Percentiles rank a stretch among this genome's conserved stretches.
These are phyloP conservation scores for Rhamnella rubrinervis DNA, from an alignment of 331 rosid genomes.

Conservation along the genomic window DNA sequence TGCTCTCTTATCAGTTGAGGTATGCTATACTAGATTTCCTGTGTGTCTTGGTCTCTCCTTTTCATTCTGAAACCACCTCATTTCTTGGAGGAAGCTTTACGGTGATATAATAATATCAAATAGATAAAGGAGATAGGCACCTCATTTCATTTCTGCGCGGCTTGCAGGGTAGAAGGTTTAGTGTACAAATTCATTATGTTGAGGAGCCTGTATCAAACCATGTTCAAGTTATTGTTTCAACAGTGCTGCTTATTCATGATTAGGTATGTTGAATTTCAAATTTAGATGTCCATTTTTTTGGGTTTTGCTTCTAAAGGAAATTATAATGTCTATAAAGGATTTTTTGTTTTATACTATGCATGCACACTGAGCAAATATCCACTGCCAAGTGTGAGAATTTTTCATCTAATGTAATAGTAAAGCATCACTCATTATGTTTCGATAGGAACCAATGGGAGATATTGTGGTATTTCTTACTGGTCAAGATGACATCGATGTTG, in stretches of 20 bases:
- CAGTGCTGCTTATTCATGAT: constrained; percentile 67
- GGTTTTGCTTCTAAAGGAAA: background rate
- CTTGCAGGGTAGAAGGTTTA: constrained; percentile 90
- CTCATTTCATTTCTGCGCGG: background rate
- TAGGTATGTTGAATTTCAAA: constrained; percentile 44
- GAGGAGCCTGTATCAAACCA: constrained; percentile 89
- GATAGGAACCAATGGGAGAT: constrained; percentile 81
- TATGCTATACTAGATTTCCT: constrained; percentile 22
- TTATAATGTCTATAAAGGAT: background rate
- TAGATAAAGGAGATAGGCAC: constrained; percentile 11
- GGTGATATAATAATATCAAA: constrained; percentile 7
- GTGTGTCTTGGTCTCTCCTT: background rate
- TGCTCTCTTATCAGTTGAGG: constrained; percentile 89
- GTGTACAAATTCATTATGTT: constrained; percentile 69
- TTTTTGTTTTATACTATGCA: constrained; percentile 7
- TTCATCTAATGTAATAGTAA: constrained; percentile 9
- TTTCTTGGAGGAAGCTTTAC: constrained; percentile 2
- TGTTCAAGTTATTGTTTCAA: constrained; percentile 77
- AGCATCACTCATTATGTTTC: constrained; percentile 9
- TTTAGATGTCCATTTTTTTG: background rate
- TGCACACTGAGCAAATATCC: background rate
- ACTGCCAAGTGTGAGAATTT: background rate
- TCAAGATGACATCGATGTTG: constrained; percentile 91
- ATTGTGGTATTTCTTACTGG: constrained; percentile 92
- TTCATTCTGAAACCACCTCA: background rate